Percentiles rank a stretch among this genome's conserved stretches.
Conservation (phyloP, 305 asterid genomes). For the Rubia occidens region DNA sequence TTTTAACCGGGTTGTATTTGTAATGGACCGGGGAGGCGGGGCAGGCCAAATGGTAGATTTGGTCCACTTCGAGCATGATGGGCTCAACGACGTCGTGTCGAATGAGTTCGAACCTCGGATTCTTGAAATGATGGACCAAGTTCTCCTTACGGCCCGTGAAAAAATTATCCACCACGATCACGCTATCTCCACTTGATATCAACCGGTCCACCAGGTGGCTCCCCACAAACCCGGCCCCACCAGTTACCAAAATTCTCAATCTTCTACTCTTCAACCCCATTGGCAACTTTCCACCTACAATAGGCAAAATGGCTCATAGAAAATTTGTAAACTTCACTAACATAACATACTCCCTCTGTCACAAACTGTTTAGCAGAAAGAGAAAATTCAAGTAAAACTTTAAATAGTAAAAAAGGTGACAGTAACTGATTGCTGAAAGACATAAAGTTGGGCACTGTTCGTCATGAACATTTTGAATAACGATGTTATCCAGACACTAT, state of each 20-base stretch:
- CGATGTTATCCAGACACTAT: no score
- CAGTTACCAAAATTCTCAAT: slow-evolving; percentile 61
- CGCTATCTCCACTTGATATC: slow-evolving; percentile 67
- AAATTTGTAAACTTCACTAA: no score
- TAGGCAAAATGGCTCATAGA: no score
- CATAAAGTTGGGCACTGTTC: no score
- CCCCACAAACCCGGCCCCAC: slow-evolving; percentile 92
- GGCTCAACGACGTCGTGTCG: slow-evolving; percentile 87
- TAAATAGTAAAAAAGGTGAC: no score
- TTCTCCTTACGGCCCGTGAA: slow-evolving; percentile 73
- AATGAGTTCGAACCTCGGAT: slow-evolving; percentile 64
- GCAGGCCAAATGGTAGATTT: slow-evolving; percentile 85
- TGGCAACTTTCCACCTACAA: slow-evolving; percentile 55
- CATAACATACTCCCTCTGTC: no score
- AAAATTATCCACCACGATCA: slow-evolving; percentile 65
- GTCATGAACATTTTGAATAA: no score
- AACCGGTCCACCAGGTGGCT: slow-evolving; percentile 83
- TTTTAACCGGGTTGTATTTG: slow-evolving; percentile 87
- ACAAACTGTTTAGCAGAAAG: no score
- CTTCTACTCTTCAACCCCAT: slow-evolving; percentile 53
- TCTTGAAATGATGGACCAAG: slow-evolving; percentile 46
- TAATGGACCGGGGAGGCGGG: slow-evolving; percentile 93
- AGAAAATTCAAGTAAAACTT: no score
- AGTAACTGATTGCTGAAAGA: no score
- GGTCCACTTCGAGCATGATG: slow-evolving; percentile 74